Conservation (phyloP, 352 stramenopile species). For the Halophytophthora polymorphica region DNA sequence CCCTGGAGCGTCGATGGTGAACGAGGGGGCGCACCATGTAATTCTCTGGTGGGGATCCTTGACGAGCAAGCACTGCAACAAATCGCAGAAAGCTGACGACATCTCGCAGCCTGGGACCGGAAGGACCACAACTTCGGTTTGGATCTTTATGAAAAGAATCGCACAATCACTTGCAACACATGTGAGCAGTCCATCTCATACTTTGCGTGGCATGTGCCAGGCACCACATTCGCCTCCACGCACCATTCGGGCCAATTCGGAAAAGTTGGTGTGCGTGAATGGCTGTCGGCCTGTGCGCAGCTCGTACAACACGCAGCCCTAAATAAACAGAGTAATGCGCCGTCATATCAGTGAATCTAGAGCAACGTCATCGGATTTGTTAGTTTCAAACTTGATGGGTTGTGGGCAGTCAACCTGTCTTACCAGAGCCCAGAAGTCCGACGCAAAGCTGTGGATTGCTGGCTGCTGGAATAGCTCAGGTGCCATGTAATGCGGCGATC, state of each 20-base stretch:
- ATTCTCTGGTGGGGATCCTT: slow-evolving; percentile 78
- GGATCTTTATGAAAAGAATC: slow-evolving; percentile 44
- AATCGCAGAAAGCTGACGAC: slow-evolving; percentile 46
- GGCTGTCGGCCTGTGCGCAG: slow-evolving; percentile 59
- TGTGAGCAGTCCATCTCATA: not conserved
- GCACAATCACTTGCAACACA: slow-evolving; percentile 1
- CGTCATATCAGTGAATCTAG: too few relatives aligned
- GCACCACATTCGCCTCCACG: slow-evolving; percentile 1
- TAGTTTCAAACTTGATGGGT: not conserved
- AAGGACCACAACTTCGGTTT: slow-evolving; percentile 48
- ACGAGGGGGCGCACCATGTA: slow-evolving; percentile 48
- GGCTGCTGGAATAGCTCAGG: slow-evolving; percentile 88
- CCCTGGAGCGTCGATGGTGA: slow-evolving; percentile 1
- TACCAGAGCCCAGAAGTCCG: slow-evolving; percentile 87
- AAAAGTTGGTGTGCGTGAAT: slow-evolving; percentile 74
- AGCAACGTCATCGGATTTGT: too few relatives aligned
- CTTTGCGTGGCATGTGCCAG: not conserved
- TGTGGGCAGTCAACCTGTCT: not conserved
- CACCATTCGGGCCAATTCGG: slow-evolving; percentile 69
- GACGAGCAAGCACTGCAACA: slow-evolving; percentile 56
- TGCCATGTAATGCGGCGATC: slow-evolving; percentile 91
- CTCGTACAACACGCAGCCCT: slow-evolving; percentile 84
- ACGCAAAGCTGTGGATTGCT: slow-evolving; percentile 86
- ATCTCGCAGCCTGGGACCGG: slow-evolving; percentile 49
- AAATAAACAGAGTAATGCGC: not conserved